These are phyloP conservation scores for Pseudophaeomoniella oleicola DNA, from an alignment of 2,329 filamentous ascomycete genomes.

Conservation along the genomic window DNA sequence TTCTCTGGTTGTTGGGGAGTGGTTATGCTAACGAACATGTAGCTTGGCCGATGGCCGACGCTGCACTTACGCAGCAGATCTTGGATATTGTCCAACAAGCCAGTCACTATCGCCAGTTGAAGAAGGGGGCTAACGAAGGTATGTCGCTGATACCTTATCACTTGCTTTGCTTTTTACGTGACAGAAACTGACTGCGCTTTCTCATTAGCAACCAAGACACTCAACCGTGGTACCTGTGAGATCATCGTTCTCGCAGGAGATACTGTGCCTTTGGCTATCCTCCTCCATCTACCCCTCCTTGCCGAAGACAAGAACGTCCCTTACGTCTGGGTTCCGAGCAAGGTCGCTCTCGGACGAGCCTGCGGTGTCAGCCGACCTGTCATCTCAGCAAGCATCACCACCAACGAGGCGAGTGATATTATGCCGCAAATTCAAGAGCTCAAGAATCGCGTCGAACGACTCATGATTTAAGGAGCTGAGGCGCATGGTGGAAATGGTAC, in stretches of 20 bases:
- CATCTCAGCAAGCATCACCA: conserved; percentile 77
- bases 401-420: conserved; percentile 80
- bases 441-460: conserved; percentile 89
- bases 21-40: too few species aligned
- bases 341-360: conserved; percentile 51
- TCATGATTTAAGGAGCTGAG: conserved; percentile 83
- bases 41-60: conserved; percentile 52
- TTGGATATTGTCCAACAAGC: conserved; percentile 60
- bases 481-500: too few species aligned
- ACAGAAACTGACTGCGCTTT: too few species aligned
- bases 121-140: conserved; percentile 66
- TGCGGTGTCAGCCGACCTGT: conserved; percentile 81
- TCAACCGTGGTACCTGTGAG: conserved; percentile 83
- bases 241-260: conserved; percentile 82
- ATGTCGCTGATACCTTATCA: too few species aligned
- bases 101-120: conserved; percentile 52
- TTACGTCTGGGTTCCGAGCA: conserved; percentile 52
- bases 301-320: conserved; percentile 61
- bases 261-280: conserved; percentile 34
- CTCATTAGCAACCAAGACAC: conserved; percentile 55
- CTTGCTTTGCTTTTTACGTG: too few species aligned
- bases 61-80: conserved; percentile 56
- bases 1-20: too few species aligned
- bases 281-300: conserved; percentile 78
- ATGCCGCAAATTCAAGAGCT: conserved; percentile 74